Conservation (phyloP, 2,329 filamentous ascomycete genomes). For the Fusarium anthophilum region DNA sequence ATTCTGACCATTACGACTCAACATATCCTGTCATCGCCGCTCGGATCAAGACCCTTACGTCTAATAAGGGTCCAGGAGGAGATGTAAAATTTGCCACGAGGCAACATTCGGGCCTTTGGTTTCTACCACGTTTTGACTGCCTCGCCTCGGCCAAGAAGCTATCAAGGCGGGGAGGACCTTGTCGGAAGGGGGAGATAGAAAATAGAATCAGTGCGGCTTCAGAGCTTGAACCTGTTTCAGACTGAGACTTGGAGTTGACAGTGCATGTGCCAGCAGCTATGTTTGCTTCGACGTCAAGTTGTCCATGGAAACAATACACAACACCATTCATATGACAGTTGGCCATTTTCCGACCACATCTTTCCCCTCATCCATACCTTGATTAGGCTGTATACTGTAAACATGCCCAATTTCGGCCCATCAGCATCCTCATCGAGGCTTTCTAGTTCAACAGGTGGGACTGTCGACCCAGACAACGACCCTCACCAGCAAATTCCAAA, state of each 20-base stretch:
- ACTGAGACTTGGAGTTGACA: background rate
- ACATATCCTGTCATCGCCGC: background rate
- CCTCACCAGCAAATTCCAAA: conserved; percentile 1
- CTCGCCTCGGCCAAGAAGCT: conserved; percentile 3
- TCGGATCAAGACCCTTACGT: background rate
- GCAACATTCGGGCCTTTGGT: conserved; percentile 20
- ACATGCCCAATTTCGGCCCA: conserved; percentile 18
- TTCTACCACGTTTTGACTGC: conserved; percentile 13
- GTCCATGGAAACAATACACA: background rate
- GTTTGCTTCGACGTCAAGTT: background rate
- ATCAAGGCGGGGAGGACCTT: conserved; percentile 18
- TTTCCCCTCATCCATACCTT: background rate
- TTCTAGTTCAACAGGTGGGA: conserved; percentile 22
- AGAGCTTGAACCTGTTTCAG: conserved; percentile 5
- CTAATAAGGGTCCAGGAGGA: background rate
- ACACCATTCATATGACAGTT: background rate
- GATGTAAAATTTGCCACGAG: background rate
- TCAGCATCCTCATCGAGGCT: conserved; percentile 9
- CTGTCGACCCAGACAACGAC: conserved; percentile 35
- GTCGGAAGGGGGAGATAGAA: conserved; percentile 1
- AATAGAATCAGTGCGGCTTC: conserved; percentile 13
- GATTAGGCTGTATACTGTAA: conserved; percentile 2
- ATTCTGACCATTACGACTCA: background rate
- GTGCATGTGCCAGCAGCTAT: background rate
- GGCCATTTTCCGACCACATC: background rate